Evolutionary conservation across 495 filamentous ascomycete species (phyloP).

Genomic region (Penicillium antarcticum): DNA sequence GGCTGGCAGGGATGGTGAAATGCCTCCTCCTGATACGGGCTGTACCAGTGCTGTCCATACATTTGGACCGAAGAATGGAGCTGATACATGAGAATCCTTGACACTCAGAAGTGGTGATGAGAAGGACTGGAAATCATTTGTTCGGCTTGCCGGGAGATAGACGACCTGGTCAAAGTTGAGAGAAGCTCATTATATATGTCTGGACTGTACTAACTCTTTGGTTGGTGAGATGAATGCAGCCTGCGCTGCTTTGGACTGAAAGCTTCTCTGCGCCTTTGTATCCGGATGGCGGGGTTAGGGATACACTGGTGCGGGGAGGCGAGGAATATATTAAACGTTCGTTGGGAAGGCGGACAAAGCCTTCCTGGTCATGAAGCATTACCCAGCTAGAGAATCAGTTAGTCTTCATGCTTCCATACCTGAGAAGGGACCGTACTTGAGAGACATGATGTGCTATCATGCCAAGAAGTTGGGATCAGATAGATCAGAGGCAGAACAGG

Average conservation of each 20-base stretch:
- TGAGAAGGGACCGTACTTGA: not conserved
- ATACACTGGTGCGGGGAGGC: slow-evolving; percentile 65
- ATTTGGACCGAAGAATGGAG: slow-evolving; percentile 96
- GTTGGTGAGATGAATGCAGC: slow-evolving; percentile 79
- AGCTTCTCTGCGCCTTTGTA: slow-evolving; percentile 55
- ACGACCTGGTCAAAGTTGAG: slow-evolving; percentile 59
- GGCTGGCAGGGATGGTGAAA: slow-evolving; percentile 67
- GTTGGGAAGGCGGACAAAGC: slow-evolving; percentile 67
- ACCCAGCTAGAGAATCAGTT: slow-evolving; percentile 61
- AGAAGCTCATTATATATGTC: not conserved
- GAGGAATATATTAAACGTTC: slow-evolving; percentile 69
- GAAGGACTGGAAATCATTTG: slow-evolving; percentile 76
- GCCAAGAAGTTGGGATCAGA: not conserved
- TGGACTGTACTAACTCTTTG: slow-evolving; percentile 64
- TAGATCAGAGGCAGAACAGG: not conserved
- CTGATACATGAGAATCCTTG: slow-evolving; percentile 82
- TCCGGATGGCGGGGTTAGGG: slow-evolving; percentile 57
- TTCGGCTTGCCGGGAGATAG: slow-evolving; percentile 74
- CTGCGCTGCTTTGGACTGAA: slow-evolving; percentile 56
- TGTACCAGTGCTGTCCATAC: slow-evolving; percentile 78
- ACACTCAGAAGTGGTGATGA: slow-evolving; percentile 81
- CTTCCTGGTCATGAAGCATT: slow-evolving; percentile 63
- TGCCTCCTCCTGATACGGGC: slow-evolving; percentile 80
- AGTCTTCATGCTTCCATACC: not conserved
- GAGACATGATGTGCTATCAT: slow-evolving; percentile 14